Base-by-base conservation (phyloP, 1,284 basidiomycete species). In the Exsudoporus floridanus region DNA sequence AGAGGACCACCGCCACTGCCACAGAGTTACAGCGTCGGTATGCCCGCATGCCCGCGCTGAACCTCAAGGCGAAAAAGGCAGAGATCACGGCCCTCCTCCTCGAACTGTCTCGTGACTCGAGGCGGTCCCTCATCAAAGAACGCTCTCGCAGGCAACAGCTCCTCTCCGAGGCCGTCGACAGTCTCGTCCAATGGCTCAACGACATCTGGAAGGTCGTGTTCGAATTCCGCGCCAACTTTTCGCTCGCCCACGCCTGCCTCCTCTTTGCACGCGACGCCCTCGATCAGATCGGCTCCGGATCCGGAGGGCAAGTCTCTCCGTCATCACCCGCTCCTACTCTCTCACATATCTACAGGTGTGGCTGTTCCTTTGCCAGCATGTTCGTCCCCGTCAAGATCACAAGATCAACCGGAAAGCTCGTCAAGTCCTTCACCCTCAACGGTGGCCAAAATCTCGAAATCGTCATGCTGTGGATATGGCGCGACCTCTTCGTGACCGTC, bases 391-490 rank as follows among this genome's bases (percentile, higher is more conserved):
- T 83, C 49, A 60, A 63, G 4, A 75, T 86, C 54, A 77, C 66
- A 44, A 64, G 67, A 39, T 70, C 66, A 30, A 65, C 70, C 5
- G 78, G 78, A 14, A 76, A 75, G 38, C 40, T 70, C 16, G 62
- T 84, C 57, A 83, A 79, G 55, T 69, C 71, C 0, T 84, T 84
- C 56, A 61, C 66, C 16, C 61, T 84, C n/a, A 67, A 67, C 6
- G 82, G 83, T 12, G 74, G 75, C 1, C 71, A 75, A 23, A 74
- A 74, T 38, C 69, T 86, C 31, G 73, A 79, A 36, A 66, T 65
- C n/a, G 73, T 78, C 30, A 55, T 82, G 3, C 63, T 83, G 19
- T 87, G 84, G 82, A 77, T 86, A 42, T 87, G 84, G 84, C 76
- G 85, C 6, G 84, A 86, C 52, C 71, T 85, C 21, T 78, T 86